Evolutionary conservation across 768 basidiomycete species (phyloP).

Genomic region (Suillus sp.): DNA sequence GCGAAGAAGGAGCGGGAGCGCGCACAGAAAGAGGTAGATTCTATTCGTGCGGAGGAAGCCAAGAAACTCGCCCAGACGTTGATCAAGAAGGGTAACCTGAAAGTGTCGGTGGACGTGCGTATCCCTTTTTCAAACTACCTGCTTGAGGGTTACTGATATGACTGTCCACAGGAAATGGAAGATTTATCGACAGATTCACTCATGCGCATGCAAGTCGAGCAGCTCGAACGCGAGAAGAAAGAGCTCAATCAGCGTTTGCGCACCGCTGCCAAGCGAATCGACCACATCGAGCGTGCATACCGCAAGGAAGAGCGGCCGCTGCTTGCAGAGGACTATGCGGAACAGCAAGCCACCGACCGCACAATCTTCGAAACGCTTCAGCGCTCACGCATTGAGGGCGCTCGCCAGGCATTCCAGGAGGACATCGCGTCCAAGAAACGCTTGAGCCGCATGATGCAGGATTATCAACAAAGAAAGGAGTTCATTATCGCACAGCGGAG

Average conservation of each 20-base stretch:
- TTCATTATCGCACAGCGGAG: conserved; percentile 57
- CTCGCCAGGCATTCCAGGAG: conserved; percentile 59
- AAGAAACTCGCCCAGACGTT: conserved; percentile 85
- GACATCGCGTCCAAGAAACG: conserved; percentile 76
- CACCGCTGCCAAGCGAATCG: conserved; percentile 84
- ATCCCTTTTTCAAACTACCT: conserved; percentile 3
- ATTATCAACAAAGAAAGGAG: conserved; percentile 59
- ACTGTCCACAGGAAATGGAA: conserved; percentile 64
- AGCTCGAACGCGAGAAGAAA: conserved; percentile 96
- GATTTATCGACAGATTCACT: conserved; percentile 83
- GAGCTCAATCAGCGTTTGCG: conserved; percentile 81
- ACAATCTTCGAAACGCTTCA: conserved; percentile 66
- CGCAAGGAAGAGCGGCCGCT: conserved; percentile 92
- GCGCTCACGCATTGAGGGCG: conserved; percentile 54
- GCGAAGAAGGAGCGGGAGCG: conserved; percentile 73
- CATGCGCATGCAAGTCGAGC: conserved; percentile 88
- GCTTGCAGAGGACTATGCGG: conserved; percentile 81
- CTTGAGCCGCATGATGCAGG: conserved; percentile 69
- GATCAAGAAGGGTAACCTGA: conserved; percentile 75
- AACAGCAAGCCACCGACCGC: conserved; percentile 79
- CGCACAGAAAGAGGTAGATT: conserved; percentile 68
- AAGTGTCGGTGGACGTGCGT: conserved; percentile 70
- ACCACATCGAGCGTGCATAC: conserved; percentile 93
- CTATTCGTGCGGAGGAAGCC: conserved; percentile 66
- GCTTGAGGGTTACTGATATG: conserved; percentile 15